These are phyloP conservation scores for Fusarium oligoseptatum DNA, from an alignment of 2,329 filamentous ascomycete species.

Conservation along the genomic window DNA sequence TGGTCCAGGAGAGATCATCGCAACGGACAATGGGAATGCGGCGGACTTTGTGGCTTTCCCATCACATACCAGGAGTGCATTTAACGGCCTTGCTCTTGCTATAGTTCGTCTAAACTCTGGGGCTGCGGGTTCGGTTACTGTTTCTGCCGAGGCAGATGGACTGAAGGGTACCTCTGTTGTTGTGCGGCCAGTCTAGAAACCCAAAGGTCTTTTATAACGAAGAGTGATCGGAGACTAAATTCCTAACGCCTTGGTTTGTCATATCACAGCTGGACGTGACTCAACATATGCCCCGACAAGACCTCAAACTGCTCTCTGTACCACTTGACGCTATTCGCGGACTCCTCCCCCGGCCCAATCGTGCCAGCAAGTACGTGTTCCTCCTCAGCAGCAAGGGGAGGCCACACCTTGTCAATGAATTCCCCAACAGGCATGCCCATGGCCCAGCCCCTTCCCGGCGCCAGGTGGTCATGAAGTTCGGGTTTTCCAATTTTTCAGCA, in stretches of 20 bases:
- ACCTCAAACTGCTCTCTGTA: neutral
- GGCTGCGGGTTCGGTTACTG: neutral
- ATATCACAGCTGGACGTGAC: neutral
- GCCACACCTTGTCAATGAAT: neutral
- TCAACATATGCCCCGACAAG: neutral
- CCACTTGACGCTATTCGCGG: neutral
- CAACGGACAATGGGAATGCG: conserved; percentile 22
- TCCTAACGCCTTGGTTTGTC: neutral
- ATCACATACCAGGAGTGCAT: conserved; percentile 5
- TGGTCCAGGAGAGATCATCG: conserved; percentile 13
- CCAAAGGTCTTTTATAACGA: neutral
- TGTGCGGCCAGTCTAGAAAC: neutral
- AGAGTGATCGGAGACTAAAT: neutral
- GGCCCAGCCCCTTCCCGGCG: neutral
- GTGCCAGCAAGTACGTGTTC: neutral
- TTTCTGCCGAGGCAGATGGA: neutral
- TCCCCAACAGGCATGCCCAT: neutral
- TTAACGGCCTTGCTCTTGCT: conserved; percentile 12
- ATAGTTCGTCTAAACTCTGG: conserved; percentile 3
- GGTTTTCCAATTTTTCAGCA: neutral
- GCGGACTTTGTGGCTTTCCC: conserved; percentile 11
- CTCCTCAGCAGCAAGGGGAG: neutral
- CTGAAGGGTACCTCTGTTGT: neutral
- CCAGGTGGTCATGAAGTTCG: neutral
- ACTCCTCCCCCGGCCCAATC: neutral